A percentile compares a stretch with the other conserved stretches of the same genome.
phyloP scores from a whole-genome alignment of 2,329 filamentous ascomycete genomes.

The Orbilia javanica region DNA sequence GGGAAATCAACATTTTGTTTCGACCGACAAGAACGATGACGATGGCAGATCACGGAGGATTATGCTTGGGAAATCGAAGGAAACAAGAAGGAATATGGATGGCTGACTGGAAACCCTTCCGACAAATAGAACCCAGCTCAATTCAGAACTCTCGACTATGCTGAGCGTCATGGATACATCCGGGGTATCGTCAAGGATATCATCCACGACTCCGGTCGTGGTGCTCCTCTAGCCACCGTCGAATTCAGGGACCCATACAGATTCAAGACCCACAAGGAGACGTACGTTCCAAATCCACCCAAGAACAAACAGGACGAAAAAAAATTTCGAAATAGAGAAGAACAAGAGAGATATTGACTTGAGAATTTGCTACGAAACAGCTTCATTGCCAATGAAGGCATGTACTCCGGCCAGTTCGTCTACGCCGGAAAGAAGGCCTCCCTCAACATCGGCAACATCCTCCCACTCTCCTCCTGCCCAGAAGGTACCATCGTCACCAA shows the following conservation, averaged over 20 bases:
- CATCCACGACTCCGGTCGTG: constrained; percentile 98
- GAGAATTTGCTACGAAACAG: constrained; percentile 46
- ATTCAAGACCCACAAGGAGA: constrained; percentile 98
- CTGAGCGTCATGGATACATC: constrained; percentile 97
- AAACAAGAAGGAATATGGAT: constrained; percentile 11
- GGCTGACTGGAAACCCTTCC: constrained; percentile 40
- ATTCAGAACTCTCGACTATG: constrained; percentile 96
- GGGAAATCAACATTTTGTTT: not conserved
- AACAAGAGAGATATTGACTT: constrained; percentile 1
- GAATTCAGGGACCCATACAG: constrained; percentile 97
- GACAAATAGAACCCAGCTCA: constrained; percentile 74
- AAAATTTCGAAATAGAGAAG: too few relatives aligned
- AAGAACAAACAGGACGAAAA: not conserved
- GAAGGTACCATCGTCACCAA: constrained; percentile 99
- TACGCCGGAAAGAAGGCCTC: constrained; percentile 99
- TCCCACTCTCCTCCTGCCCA: constrained; percentile 91
- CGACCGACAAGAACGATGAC: not conserved
- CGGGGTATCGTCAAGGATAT: constrained; percentile 98
- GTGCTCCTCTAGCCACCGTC: constrained; percentile 96
- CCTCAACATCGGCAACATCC: constrained; percentile 96
- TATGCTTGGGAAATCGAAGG: not conserved
- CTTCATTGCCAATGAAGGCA: constrained; percentile 99
- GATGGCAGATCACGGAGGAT: not conserved
- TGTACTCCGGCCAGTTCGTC: constrained; percentile 99
- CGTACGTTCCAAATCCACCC: constrained; percentile 64